Conservation (phyloP, 2,329 filamentous ascomycete genomes). For the Ophiostoma australiae region DNA sequence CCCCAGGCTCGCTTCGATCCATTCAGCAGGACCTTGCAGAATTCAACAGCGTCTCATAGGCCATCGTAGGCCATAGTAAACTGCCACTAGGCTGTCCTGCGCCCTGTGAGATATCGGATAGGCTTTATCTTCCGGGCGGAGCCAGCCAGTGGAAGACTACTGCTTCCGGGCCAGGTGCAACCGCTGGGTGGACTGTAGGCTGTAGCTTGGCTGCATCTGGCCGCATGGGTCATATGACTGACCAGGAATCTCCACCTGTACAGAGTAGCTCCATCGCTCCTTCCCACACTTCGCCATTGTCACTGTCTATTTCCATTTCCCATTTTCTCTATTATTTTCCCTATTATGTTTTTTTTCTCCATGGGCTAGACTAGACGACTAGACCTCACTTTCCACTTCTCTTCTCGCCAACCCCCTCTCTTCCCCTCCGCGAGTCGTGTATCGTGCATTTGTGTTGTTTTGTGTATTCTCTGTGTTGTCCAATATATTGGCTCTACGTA, state of each 20-base stretch:
- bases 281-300: constrained; percentile 3
- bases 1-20: neutral
- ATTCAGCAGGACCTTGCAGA: constrained; percentile 4
- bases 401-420: neutral
- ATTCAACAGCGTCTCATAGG: constrained; percentile 9
- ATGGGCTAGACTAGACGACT: neutral
- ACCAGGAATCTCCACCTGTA: constrained; percentile 10
- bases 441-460: neutral
- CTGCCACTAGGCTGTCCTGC: neutral
- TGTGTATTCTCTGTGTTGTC: constrained; percentile 1
- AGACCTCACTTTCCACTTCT: constrained; percentile 7
- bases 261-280: neutral
- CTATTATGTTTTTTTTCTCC: neutral
- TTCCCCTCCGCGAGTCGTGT: neutral
- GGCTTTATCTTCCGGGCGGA: constrained; percentile 5
- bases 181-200: neutral
- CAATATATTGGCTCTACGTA: neutral
- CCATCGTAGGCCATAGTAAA: neutral
- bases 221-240: constrained; percentile 23
- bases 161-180: neutral
- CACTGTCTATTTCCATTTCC: neutral
- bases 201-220: neutral
- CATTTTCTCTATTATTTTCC: neutral
- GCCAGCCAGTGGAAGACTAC: neutral
- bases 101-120: neutral